A percentile compares a stretch with the other conserved stretches of the same genome.
Evolutionary conservation across 1,139 yeast species (phyloP).

Genomic region (Zygotorulaspora mrakii): DNA sequence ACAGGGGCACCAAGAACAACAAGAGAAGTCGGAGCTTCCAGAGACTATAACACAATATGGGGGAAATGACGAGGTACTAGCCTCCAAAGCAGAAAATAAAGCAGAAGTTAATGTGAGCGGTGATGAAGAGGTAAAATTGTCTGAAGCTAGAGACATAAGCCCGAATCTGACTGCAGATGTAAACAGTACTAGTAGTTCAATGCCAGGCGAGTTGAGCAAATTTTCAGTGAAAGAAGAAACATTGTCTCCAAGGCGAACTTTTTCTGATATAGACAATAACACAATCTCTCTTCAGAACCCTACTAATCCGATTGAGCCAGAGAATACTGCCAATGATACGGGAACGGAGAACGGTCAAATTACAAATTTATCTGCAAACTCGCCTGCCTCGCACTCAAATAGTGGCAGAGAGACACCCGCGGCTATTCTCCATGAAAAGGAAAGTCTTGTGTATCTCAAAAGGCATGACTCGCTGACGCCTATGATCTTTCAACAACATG

Average conservation of each 20-base stretch:
- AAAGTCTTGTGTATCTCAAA: conserved; percentile 18
- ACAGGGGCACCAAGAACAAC: conserved; percentile 4
- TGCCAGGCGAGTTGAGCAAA: conserved; percentile 1
- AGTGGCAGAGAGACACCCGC: conserved; percentile 20
- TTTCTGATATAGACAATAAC: conserved; percentile 5
- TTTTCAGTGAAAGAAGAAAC: conserved; percentile 15
- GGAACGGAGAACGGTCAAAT: background rate
- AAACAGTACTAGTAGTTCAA: background rate
- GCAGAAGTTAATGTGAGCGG: background rate
- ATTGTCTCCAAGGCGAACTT: conserved; percentile 14
- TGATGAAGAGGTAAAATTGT: conserved; percentile 5
- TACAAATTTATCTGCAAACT: background rate
- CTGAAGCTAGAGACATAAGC: conserved; percentile 4
- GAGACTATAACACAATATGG: too few species aligned
- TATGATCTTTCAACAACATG: conserved; percentile 29
- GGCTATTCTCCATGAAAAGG: conserved; percentile 27
- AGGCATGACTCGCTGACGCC: conserved; percentile 34
- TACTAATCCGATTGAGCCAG: background rate
- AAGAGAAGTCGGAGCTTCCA: too few species aligned
- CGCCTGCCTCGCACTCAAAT: background rate
- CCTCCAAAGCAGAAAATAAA: conserved; percentile 1
- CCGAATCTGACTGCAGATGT: background rate
- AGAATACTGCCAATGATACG: conserved; percentile 1
- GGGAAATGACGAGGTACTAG: conserved; percentile 2
- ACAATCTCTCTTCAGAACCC: background rate